Base-by-base conservation (phyloP, 306 rosid species). In the Inga leiocalycina region DNA sequence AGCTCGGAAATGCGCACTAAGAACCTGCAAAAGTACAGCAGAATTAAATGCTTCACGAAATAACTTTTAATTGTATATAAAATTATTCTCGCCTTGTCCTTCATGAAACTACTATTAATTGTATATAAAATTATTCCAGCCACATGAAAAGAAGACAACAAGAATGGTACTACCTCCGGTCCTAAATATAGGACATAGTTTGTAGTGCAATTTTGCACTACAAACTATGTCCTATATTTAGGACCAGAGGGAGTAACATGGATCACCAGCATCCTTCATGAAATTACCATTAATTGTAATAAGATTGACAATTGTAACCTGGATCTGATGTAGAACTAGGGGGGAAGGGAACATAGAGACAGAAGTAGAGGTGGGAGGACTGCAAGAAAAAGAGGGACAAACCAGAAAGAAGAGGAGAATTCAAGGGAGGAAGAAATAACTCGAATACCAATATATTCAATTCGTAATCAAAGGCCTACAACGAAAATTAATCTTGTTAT, bases 1-100 rank as follows among this genome's bases (percentile, higher is more conserved):
- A 73, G 97, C 98, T 14, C 98, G 94, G 86, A 96, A 96, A 89
- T 94, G 99, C 56, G 99, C 98, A 89, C 99, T 89, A 59, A 96
- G 92, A 86, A 96, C 99, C 99, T 95, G 93, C 83, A 91, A 85
- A 79, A 49, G 86, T 78, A 78, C 41, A 80, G 41, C 68, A 46
- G 35, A 27, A 83, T 65, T 72, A 83, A 71, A 65, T 84, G 77
- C 75, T 65, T 81, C 74, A 41, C 52, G 37, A 79, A 84, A 80
- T 66, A 54, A 75, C 65, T 77, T 44, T 34, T 72, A 75, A 75
- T 44, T 77, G 65, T 13, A 8, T 69, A 10, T 72, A 78, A 78
- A n/a, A n/a, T n/a, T n/a, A n/a, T n/a, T n/a, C n/a, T n/a, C n/a
- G n/a, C n/a, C n/a, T n/a, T n/a, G n/a, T n/a, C n/a, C n/a, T n/a